Evolutionary conservation across 169 alveolate genomes (phyloP).

Genomic region (Plasmodium vivax): DNA sequence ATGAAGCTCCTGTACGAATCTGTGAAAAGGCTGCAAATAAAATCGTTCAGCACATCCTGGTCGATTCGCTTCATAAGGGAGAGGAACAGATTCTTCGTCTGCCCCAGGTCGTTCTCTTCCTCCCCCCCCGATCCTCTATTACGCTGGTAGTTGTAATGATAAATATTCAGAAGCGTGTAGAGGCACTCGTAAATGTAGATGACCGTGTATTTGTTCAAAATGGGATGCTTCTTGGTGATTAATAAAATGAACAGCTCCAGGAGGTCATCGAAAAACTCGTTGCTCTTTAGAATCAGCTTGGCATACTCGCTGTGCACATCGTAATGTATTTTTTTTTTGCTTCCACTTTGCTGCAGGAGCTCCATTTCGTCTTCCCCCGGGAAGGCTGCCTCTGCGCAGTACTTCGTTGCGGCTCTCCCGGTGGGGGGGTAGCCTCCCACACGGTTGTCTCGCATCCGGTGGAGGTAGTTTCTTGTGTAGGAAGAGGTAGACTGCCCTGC

Average conservation of each 20-base stretch:
- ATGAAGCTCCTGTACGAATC: conserved; percentile 55
- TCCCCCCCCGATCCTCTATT: background rate
- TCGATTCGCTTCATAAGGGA: conserved; percentile 52
- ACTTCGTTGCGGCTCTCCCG: background rate
- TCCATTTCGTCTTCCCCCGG: background rate
- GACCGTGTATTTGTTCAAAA: conserved; percentile 62
- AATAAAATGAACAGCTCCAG: conserved; percentile 28
- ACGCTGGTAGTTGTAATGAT: conserved; percentile 27
- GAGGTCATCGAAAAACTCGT: conserved; percentile 56
- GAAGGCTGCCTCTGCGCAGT: background rate
- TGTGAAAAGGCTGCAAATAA: conserved; percentile 43
- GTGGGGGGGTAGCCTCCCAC: background rate
- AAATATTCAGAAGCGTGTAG: conserved; percentile 55
- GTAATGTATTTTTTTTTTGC: conserved; percentile 4
- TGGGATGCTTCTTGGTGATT: conserved; percentile 70
- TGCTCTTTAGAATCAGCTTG: conserved; percentile 32
- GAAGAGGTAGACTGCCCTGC: background rate
- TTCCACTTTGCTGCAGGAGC: background rate
- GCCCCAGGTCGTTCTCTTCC: background rate
- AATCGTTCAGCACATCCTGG: background rate
- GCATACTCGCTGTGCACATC: conserved; percentile 67
- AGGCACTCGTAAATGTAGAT: conserved; percentile 74
- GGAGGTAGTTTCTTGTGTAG: background rate
- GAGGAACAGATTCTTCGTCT: conserved; percentile 66
- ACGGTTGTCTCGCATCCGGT: background rate